phyloP scores from a whole-genome alignment of 2,329 filamentous ascomycete genomes.

The Fusarium praegraminearum region DNA sequence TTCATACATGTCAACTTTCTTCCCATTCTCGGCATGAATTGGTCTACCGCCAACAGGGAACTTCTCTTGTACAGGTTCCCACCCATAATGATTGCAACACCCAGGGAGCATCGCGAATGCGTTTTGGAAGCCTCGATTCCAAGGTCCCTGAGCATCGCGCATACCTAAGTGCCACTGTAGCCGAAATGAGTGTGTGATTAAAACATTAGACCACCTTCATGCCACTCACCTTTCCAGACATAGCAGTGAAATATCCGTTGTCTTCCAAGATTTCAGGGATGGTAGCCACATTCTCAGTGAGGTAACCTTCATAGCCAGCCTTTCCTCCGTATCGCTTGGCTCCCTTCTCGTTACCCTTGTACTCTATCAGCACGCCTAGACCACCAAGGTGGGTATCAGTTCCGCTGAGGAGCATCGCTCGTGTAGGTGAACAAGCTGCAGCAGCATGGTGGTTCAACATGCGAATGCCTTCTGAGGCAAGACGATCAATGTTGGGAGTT shows the following conservation, averaged over 20 bases:
- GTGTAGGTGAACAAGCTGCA: slow-evolving; percentile 68
- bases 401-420: slow-evolving; percentile 70
- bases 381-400: slow-evolving; percentile 61
- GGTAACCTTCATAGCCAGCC: slow-evolving; percentile 51
- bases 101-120: slow-evolving; percentile 57
- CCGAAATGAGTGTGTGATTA: too few species aligned
- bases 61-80: too few species aligned
- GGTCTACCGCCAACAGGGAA: too few species aligned
- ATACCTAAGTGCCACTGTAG: slow-evolving; percentile 48
- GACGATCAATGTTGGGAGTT: too few species aligned
- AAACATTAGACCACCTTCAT: too few species aligned
- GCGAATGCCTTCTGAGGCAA: slow-evolving; percentile 57
- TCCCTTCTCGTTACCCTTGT: too few species aligned
- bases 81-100: slow-evolving; percentile 53
- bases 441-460: slow-evolving; percentile 66
- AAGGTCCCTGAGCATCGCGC: too few species aligned
- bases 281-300: slow-evolving; percentile 47
- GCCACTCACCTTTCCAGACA: slow-evolving; percentile 44
- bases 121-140: slow-evolving; percentile 53
- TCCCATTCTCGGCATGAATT: too few species aligned
- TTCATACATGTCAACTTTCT: too few species aligned
- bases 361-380: too few species aligned
- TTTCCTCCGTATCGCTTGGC: too few species aligned
- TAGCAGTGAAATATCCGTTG: slow-evolving; percentile 47
- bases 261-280: too few species aligned